phyloP scores from a whole-genome alignment of 1,284 basidiomycete genomes.

The Inonotus obliquus region DNA sequence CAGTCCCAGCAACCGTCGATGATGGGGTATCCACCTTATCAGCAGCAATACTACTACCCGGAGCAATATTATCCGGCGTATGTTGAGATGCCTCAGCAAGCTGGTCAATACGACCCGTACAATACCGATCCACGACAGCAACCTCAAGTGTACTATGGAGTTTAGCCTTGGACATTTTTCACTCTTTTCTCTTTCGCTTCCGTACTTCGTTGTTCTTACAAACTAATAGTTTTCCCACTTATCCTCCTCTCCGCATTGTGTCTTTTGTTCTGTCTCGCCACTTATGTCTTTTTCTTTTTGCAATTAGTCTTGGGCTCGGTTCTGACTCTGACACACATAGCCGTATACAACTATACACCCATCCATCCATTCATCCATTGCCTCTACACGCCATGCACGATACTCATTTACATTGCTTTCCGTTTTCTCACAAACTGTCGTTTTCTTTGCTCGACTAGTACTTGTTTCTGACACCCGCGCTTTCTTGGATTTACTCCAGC shows the following conservation, averaged over 20 bases:
- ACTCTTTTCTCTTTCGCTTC: slow-evolving; percentile 38
- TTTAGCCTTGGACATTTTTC: slow-evolving; percentile 34
- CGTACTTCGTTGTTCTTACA: slow-evolving; percentile 12
- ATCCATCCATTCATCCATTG: slow-evolving; percentile 24
- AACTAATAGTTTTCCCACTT: background rate
- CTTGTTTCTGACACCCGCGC: background rate
- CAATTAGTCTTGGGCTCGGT: background rate
- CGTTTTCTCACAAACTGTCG: background rate
- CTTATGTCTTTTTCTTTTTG: slow-evolving; percentile 22
- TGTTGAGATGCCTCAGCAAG: slow-evolving; percentile 55
- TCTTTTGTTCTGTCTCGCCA: slow-evolving; percentile 2
- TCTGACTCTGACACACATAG: slow-evolving; percentile 5
- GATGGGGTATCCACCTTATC: slow-evolving; percentile 52
- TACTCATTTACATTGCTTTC: background rate
- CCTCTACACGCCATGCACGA: background rate
- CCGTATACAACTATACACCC: slow-evolving; percentile 24
- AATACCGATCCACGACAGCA: slow-evolving; percentile 43
- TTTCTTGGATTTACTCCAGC: background rate
- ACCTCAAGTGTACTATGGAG: slow-evolving; percentile 56
- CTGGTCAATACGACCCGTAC: slow-evolving; percentile 64
- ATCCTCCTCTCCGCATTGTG: slow-evolving; percentile 12
- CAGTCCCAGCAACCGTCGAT: slow-evolving; percentile 26
- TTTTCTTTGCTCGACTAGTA: slow-evolving; percentile 1
- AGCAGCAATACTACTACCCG: slow-evolving; percentile 59
- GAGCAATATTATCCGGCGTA: slow-evolving; percentile 63